These are phyloP conservation scores for Diutina neorugosa DNA, from an alignment of 1,139 yeast species.

Conservation along the genomic window DNA sequence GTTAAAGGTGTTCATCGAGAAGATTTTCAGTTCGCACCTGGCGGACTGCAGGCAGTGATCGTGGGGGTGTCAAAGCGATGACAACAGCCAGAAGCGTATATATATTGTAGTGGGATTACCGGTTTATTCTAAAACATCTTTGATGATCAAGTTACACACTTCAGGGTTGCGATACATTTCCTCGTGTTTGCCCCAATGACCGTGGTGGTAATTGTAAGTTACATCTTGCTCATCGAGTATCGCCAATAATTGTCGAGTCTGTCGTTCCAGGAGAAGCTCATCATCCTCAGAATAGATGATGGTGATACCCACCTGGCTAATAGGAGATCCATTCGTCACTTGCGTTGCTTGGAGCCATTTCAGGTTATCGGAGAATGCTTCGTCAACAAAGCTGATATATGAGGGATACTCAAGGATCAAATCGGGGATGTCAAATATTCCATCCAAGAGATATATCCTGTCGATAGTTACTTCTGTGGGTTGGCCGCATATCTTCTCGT, in stretches of 20 bases:
- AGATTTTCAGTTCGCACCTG: background rate
- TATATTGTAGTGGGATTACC: background rate
- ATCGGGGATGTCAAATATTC: conserved; percentile 33
- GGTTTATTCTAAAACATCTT: background rate
- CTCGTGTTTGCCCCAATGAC: conserved; percentile 24
- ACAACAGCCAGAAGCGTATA: background rate
- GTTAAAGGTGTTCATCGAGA: background rate
- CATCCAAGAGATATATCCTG: conserved; percentile 27
- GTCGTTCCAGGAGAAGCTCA: conserved; percentile 20
- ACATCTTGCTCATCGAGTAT: conserved; percentile 9
- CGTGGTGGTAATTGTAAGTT: conserved; percentile 7
- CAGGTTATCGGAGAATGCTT: conserved; percentile 23
- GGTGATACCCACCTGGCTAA: conserved; percentile 5
- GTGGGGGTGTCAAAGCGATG: background rate
- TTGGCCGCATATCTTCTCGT: background rate
- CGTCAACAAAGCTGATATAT: conserved; percentile 28
- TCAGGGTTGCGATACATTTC: conserved; percentile 18
- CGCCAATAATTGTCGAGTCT: conserved; percentile 12
- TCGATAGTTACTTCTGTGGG: background rate
- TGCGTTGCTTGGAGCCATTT: conserved; percentile 17
- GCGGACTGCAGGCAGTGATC: background rate
- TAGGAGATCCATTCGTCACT: conserved; percentile 8
- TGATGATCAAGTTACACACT: background rate
- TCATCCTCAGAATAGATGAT: conserved; percentile 23
- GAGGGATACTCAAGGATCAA: conserved; percentile 32